phyloP scores from a whole-genome alignment of 495 filamentous ascomycete species.

The Penicillium verhagenii region DNA sequence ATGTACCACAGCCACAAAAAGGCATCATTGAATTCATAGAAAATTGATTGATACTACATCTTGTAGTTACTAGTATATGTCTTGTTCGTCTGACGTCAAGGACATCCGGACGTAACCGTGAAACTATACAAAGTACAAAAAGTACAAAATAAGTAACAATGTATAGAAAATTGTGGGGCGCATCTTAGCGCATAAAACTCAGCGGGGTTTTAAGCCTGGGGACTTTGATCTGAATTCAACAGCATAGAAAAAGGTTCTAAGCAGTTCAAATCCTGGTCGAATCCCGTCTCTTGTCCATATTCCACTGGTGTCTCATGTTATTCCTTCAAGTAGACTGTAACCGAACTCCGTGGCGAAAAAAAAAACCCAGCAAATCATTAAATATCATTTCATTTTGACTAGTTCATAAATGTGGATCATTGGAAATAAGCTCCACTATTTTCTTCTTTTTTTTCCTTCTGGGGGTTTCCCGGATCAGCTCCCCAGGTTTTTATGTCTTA shows the following conservation, averaged over 20 bases:
- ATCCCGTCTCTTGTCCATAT: too few relatives aligned
- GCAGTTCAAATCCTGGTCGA: background rate
- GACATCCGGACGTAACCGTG: background rate
- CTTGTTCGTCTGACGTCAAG: background rate
- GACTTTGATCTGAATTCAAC: background rate
- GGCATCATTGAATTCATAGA: too few relatives aligned
- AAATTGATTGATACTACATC: background rate
- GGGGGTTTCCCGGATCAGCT: conserved; percentile 1
- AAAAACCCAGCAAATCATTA: too few relatives aligned
- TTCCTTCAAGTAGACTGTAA: too few relatives aligned
- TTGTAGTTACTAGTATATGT: background rate
- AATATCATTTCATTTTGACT: background rate
- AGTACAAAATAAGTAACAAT: too few relatives aligned
- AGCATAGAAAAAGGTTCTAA: background rate
- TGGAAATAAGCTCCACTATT: background rate
- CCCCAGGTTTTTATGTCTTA: conserved; percentile 1
- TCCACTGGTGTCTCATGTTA: too few relatives aligned
- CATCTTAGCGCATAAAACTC: background rate
- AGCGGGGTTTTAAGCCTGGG: background rate
- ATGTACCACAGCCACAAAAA: too few relatives aligned
- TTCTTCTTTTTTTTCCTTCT: background rate
- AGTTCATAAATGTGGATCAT: background rate
- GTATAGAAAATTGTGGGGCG: background rate
- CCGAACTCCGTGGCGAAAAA: background rate
- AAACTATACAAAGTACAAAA: background rate